Conservation (phyloP, 352 stramenopile genomes). For the Phytophthora idaei region DNA sequence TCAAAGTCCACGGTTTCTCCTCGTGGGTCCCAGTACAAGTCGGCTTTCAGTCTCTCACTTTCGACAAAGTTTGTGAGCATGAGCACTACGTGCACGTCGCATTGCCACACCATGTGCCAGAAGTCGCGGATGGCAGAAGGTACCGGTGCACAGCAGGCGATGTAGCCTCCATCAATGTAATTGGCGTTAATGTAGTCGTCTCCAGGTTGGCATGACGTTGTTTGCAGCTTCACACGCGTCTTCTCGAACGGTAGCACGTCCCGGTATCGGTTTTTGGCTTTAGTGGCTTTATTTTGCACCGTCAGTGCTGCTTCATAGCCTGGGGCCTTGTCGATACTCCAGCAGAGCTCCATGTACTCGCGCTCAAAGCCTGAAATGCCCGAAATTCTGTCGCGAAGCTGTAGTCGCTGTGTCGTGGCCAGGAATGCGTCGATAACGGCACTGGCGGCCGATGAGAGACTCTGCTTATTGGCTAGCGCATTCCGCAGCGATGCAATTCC, state of each 20-base stretch:
- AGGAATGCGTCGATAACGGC: constrained; percentile 37
- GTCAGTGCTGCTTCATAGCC: constrained; percentile 61
- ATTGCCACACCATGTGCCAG: constrained; percentile 86
- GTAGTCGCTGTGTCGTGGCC: constrained; percentile 41
- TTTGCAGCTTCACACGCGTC: constrained; percentile 61
- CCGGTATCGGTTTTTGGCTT: constrained; percentile 77
- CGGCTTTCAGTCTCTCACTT: constrained; percentile 67
- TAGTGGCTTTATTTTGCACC: constrained; percentile 68
- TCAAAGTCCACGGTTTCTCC: constrained; percentile 57
- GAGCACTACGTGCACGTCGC: constrained; percentile 76
- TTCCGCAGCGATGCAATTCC: constrained; percentile 22
- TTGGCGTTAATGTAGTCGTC: constrained; percentile 84
- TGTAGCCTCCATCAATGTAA: constrained; percentile 66
- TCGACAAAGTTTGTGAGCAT: constrained; percentile 91
- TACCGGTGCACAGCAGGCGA: constrained; percentile 78
- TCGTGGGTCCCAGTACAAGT: constrained; percentile 75
- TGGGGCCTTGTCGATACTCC: constrained; percentile 57
- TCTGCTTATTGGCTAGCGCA: constrained; percentile 8
- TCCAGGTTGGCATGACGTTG: background rate
- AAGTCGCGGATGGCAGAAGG: constrained; percentile 74
- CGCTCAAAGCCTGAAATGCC: constrained; percentile 53
- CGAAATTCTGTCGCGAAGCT: constrained; percentile 32
- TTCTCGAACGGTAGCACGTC: constrained; percentile 81
- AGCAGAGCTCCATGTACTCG: constrained; percentile 74
- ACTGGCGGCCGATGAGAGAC: background rate